These are phyloP conservation scores for Besnoitia besnoiti DNA, from an alignment of 169 alveolate species.

Conservation along the genomic window DNA sequence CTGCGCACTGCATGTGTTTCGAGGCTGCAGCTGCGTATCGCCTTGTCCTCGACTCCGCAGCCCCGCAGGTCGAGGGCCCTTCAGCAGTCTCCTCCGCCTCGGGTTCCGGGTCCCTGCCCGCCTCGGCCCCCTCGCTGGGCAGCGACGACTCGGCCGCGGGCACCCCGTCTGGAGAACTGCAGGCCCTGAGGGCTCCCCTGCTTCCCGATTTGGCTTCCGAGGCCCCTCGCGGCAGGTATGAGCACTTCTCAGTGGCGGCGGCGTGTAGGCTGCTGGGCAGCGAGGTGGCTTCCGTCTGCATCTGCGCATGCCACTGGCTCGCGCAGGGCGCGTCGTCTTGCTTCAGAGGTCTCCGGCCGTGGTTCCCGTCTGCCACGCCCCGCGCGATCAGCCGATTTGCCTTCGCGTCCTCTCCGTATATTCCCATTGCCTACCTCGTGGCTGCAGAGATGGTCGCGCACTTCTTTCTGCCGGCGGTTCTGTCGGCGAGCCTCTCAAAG, in stretches of 20 bases:
- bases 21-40: constrained; percentile 13
- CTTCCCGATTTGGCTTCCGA: background rate
- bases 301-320: no score
- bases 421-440: constrained; percentile 30
- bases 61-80: background rate
- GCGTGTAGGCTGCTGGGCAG: no score
- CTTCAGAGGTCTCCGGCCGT: background rate
- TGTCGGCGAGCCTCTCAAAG: background rate
- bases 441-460: background rate
- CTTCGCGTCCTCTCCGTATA: constrained; percentile 28
- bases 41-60: background rate
- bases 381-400: background rate
- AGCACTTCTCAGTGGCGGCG: no score
- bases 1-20: constrained; percentile 10
- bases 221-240: background rate
- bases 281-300: no score
- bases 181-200: background rate
- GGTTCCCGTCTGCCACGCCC: background rate
- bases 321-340: no score
- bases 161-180: background rate
- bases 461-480: constrained; percentile 15
- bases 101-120: background rate
- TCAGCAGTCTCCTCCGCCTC: background rate
- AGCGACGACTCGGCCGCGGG: background rate
- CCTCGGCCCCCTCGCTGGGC: background rate